Evolutionary conservation across 129 eudicot species (phyloP).

Genomic region (Solidago caesia): DNA sequence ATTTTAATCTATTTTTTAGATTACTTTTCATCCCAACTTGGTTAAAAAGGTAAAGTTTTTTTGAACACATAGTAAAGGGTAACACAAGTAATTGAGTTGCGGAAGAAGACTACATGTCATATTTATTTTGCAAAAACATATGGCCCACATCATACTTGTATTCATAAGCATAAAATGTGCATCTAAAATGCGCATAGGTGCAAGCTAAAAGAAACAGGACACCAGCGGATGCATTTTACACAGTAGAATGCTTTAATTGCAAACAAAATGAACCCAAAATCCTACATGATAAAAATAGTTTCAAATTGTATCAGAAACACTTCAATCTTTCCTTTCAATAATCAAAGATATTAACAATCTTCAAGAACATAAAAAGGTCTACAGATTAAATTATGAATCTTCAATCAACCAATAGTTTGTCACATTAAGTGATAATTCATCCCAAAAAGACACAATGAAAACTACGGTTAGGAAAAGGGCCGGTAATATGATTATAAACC

Average conservation of each 20-base stretch:
- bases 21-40: conserved; percentile 1
- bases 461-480: neutral
- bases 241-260: conserved; percentile 5
- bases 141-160: conserved; percentile 5
- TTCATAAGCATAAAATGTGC: neutral
- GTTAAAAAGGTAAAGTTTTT: conserved; percentile 8
- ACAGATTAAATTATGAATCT: neutral
- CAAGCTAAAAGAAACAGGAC: conserved; percentile 2
- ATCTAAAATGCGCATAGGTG: conserved; percentile 8
- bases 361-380: neutral
- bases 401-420: neutral
- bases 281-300: neutral
- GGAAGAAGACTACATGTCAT: neutral
- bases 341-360: neutral
- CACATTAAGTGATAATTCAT: neutral
- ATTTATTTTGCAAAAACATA: neutral
- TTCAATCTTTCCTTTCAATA: neutral
- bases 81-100: conserved; percentile 14
- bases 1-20: neutral
- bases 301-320: neutral
- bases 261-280: neutral
- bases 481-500: neutral
- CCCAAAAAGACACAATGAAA: neutral
- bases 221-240: conserved; percentile 10
- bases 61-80: neutral